phyloP scores from a whole-genome alignment of 2,329 filamentous ascomycete species.

The Botrytis byssoidea region DNA sequence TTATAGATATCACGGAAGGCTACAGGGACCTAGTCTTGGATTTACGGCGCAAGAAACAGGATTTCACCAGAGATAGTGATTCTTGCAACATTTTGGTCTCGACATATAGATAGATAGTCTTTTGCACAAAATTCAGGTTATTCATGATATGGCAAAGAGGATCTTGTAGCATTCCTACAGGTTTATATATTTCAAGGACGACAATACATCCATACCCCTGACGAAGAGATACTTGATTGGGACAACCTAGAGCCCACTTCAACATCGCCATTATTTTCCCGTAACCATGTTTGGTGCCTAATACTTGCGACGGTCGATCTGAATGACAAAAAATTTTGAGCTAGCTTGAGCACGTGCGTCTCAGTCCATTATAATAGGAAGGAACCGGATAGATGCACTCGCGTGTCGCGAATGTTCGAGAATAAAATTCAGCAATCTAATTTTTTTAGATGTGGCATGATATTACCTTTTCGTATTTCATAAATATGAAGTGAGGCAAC shows the following conservation, averaged over 20 bases:
- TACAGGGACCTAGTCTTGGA: not conserved
- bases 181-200: not conserved
- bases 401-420: not conserved
- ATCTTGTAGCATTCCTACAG: too few species aligned
- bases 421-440: too few species aligned
- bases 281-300: not conserved
- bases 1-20: not conserved
- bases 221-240: not conserved
- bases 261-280: not conserved
- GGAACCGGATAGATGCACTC: not conserved
- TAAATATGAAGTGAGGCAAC: too few species aligned
- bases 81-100: not conserved
- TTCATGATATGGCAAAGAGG: not conserved
- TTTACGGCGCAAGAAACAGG: not conserved
- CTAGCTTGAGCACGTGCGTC: not conserved
- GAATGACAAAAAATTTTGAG: not conserved
- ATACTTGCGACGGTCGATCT: not conserved
- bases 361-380: fast-evolving
- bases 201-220: not conserved
- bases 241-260: not conserved
- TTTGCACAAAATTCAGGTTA: not conserved
- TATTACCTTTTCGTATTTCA: too few species aligned
- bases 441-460: too few species aligned
- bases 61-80: not conserved
- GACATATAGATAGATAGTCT: not conserved